Evolutionary conservation across 2,329 filamentous ascomycete species (phyloP), one percentile per base, ranked within the genome.

Genomic region (Fusarium sp.): DNA sequence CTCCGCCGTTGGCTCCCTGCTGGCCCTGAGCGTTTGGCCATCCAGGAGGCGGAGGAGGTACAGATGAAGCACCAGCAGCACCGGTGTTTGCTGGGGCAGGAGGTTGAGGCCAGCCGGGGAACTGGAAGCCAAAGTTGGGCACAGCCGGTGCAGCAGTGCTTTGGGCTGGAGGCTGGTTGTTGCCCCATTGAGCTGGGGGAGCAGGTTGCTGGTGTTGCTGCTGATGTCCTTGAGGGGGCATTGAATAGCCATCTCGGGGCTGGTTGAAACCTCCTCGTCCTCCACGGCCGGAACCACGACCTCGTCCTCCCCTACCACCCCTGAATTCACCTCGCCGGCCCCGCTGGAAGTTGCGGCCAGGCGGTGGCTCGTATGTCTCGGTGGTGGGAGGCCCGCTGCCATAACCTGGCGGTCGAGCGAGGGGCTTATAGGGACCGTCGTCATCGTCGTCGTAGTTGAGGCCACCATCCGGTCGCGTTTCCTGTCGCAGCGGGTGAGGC

Each of bases 381-480:
- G 80, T 81, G 77, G 86, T 78, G 48, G 79, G 84, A 77, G 85
- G 88, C 0, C 84, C 86, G 68, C 84, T 84, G 7, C 87, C 89
- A 68, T 92, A 91, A 58, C 92, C 92, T 20, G 88, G 86, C 2
- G 94, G 94, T 20, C 94, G 87, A 23, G 92, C 83, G 20, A 96
- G 86, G 6, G 93, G 92, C 72, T 91, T 92, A 81, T 96, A 96
- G 1, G 91, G 90, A 0, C 91, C 91, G 69, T 92, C 91, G 2
- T 92, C 88, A 32, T 89, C 88, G 65, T 95, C 92, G 68, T 93
- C 92, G 75, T 94, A 94, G 78, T 89, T 91, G 45, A 93, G 84
- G 37, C 87, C 87, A n/a, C 81, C 82, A 67, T 83, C 80, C 60
- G 81, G 71, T 45, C 80, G 80, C 66, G 80, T 70, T 71, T 87